Evolutionary conservation across 192 early-diverging fungal genomes (phyloP).

Genomic region (Linnemannia exigua): DNA sequence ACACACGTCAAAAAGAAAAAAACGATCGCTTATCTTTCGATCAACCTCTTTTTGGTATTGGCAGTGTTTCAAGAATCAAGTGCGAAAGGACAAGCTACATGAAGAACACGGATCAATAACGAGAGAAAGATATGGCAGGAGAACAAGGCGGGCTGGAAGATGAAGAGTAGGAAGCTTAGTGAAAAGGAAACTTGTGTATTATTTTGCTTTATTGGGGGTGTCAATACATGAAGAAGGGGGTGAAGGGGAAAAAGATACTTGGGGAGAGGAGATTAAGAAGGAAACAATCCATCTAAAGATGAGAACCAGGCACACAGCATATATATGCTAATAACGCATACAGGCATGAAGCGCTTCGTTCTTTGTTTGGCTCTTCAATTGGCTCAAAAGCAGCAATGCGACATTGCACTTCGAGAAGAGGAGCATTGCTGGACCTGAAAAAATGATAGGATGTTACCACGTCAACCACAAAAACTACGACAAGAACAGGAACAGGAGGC

Average conservation of each 20-base stretch:
- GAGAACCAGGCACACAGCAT: neutral
- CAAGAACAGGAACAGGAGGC: no score
- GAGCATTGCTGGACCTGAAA: no score
- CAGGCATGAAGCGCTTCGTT: neutral
- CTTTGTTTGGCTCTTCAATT: neutral
- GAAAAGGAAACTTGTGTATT: neutral
- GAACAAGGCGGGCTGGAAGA: neutral
- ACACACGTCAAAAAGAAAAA: neutral
- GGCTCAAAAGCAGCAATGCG: neutral
- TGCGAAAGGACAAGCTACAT: neutral
- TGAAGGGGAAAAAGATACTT: neutral
- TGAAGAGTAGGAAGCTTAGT: neutral
- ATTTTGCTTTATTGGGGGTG: neutral
- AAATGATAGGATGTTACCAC: no score
- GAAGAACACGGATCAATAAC: neutral
- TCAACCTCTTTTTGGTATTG: neutral
- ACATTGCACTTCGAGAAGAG: no score
- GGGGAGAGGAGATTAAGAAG: neutral
- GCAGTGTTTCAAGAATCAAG: neutral
- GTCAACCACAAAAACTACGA: no score
- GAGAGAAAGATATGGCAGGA: neutral
- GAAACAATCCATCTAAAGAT: neutral
- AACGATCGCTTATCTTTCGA: neutral
- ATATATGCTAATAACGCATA: neutral
- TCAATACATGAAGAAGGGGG: conserved; percentile 1